These are phyloP conservation scores for Saprolegnia diclina DNA, from an alignment of 352 stramenopile species.

Conservation along the genomic window DNA sequence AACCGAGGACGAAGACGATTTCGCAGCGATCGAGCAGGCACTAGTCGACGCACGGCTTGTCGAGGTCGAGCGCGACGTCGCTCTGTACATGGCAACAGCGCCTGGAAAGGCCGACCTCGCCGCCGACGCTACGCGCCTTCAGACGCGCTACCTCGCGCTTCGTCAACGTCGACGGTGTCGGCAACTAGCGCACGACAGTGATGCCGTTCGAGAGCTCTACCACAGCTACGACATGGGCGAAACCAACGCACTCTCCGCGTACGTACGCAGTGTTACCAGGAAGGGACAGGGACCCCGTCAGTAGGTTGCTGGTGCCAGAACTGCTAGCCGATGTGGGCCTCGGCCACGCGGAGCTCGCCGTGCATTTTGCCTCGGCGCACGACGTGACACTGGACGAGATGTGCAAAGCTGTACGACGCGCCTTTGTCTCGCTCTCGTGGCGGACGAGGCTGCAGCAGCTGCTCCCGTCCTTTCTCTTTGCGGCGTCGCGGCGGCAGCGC, in stretches of 20 bases:
- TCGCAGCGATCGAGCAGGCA: background rate
- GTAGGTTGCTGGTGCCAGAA: background rate
- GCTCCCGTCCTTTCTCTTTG: too few relatives aligned
- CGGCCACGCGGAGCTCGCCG: too few relatives aligned
- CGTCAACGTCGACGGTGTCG: background rate
- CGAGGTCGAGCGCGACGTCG: background rate
- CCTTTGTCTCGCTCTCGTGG: too few relatives aligned
- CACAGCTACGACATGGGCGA: conserved; percentile 9
- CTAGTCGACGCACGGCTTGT: background rate
- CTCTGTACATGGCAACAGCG: conserved; percentile 8
- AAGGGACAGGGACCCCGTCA: background rate
- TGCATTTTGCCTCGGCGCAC: too few relatives aligned
- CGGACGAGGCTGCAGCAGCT: too few relatives aligned
- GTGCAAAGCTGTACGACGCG: too few relatives aligned
- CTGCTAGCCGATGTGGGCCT: too few relatives aligned
- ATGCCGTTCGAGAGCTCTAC: background rate
- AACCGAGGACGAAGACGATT: background rate
- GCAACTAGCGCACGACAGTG: background rate
- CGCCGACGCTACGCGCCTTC: background rate
- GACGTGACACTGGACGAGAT: too few relatives aligned
- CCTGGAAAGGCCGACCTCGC: background rate
- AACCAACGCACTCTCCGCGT: background rate
- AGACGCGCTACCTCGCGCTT: background rate
- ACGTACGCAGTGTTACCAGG: too few relatives aligned
- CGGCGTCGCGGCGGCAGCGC: too few relatives aligned